Evolutionary conservation across 805 yeast species (phyloP), one percentile per base, ranked within the genome.

Genomic region (Maudiozyma bulderi): DNA sequence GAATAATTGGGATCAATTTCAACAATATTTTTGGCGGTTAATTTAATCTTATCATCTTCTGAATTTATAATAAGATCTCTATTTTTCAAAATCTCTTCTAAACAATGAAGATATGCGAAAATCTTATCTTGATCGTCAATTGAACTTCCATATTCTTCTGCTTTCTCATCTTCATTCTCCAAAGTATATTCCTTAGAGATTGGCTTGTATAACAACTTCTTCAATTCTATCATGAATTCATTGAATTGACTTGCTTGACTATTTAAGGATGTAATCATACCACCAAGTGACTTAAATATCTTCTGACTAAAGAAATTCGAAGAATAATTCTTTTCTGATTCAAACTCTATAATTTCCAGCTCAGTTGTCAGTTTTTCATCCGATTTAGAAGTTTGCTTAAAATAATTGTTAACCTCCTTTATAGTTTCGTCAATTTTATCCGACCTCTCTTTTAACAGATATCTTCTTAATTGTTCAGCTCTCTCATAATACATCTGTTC

Each of bases 101-200:
- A 51, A 15, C 77, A 75, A 46, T 77, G 79, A 50, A 86, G 68
- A 49, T 78, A 74, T 0, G 77, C 73, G 40, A 79, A 78, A 0
- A 83, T 83, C 50, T 76, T 73, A 50, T 84, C 95, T 63, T 91
- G 98, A 44, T 77, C 82, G 40, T 79, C 78, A 45, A 91, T 69
- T 0, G 95, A 81, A 5, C 75, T 76, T 10, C 78, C 81, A 64
- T 90, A 93, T 58, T 89, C 97, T 45, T 80, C 84, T 11, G 90
- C 89, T 47, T 82, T 80, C 13, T 58, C 64, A 3, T 81, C 80
- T 37, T 60, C 61, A 33, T 52, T 49, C 2, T 50, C 53, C n/a
- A 56, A 57, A 11, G 52, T 50, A 32, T 51, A 48, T 13, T 50
- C 48, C 31, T 54, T 64, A 3, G 53, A 47, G 11, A 69, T 62